Evolutionary conservation across 768 basidiomycete species (phyloP).

Genomic region (Tulasnella sp.): DNA sequence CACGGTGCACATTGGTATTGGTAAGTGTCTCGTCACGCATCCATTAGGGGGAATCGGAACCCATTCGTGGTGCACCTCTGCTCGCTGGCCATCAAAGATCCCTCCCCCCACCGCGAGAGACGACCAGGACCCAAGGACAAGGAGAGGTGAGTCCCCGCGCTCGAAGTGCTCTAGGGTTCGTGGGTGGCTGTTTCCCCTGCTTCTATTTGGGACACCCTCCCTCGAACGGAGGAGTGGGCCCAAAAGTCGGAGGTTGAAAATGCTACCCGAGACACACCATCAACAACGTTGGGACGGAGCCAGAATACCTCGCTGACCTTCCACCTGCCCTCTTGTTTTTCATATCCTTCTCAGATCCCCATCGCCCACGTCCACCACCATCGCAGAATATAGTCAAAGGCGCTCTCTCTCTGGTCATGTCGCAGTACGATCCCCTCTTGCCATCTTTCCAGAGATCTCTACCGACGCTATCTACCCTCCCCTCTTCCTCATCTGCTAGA

Average conservation of each 20-base stretch:
- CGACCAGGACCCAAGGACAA: neutral
- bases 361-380: constrained; percentile 15
- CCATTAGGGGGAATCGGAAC: neutral
- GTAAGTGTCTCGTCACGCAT: neutral
- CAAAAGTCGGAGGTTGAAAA: constrained; percentile 21
- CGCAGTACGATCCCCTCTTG: constrained; percentile 24
- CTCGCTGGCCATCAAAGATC: neutral
- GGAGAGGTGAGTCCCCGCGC: constrained; percentile 1
- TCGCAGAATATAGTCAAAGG: neutral
- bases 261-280: neutral
- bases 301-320: constrained; percentile 8
- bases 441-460: constrained; percentile 24
- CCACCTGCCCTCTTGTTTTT: neutral
- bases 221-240: neutral
- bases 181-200: constrained; percentile 8
- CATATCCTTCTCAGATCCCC: constrained; percentile 18
- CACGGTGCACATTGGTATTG: neutral
- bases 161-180: neutral
- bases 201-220: neutral
- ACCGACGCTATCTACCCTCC: constrained; percentile 14
- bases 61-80: neutral
- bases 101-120: neutral
- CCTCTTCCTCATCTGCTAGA: constrained; percentile 18
- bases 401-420: neutral
- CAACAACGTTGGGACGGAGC: constrained; percentile 1